Conservation (phyloP, 2,329 filamentous ascomycete genomes). For the Hymenoscyphus linearis region DNA sequence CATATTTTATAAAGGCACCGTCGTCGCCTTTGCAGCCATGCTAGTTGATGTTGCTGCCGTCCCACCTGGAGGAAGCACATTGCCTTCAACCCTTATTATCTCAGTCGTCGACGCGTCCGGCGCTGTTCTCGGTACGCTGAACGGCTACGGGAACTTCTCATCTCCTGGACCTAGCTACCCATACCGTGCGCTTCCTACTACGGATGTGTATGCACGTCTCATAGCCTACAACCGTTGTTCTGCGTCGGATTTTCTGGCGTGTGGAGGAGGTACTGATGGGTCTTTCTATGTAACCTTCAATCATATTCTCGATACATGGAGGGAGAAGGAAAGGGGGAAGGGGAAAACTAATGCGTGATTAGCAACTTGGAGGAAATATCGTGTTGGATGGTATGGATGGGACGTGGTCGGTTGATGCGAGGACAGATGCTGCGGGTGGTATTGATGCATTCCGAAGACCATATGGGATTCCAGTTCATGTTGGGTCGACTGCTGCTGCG, state of each 20-base stretch:
- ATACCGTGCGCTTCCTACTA: not conserved
- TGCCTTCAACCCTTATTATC: conserved; percentile 1
- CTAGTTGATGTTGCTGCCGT: not conserved
- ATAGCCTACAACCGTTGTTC: not conserved
- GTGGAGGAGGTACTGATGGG: not conserved
- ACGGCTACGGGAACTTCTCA: conserved; percentile 13
- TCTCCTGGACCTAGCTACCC: conserved; percentile 8
- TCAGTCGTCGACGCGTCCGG: conserved; percentile 2
- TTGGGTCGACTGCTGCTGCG: conserved; percentile 1
- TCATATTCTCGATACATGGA: too few relatives aligned
- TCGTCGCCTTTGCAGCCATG: not conserved
- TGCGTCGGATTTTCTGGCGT: not conserved
- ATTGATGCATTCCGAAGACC: not conserved
- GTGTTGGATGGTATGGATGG: conserved; percentile 7
- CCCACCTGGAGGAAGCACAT: not conserved
- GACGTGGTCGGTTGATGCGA: conserved; percentile 5
- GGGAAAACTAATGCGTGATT: not conserved
- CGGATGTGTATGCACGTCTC: not conserved
- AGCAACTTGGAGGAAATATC: conserved; percentile 1
- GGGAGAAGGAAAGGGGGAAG: not conserved
- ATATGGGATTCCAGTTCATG: conserved; percentile 13
- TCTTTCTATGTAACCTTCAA: not conserved
- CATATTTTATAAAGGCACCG: not conserved
- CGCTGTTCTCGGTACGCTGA: conserved; percentile 4
- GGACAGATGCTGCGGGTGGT: conserved; percentile 4